These are phyloP conservation scores for Fusarium mexicanum DNA, from an alignment of 2,329 filamentous ascomycete genomes.

Conservation along the genomic window DNA sequence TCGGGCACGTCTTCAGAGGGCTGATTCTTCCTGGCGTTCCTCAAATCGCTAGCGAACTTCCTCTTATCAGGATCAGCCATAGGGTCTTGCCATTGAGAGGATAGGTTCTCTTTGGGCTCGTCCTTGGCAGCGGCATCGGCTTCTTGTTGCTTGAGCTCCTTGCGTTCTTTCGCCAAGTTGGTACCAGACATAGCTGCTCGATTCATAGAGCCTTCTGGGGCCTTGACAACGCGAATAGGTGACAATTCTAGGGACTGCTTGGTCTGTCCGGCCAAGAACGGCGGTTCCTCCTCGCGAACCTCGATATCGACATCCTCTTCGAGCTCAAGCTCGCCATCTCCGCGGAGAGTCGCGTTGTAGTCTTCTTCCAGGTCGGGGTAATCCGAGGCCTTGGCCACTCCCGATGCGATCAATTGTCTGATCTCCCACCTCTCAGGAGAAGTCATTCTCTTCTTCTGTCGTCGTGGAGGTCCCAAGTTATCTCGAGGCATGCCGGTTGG, in stretches of 20 bases:
- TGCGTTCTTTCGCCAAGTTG: conserved; percentile 85
- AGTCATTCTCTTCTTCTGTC: conserved; percentile 89
- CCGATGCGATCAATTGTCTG: conserved; percentile 92
- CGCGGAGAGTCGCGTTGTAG: conserved; percentile 86
- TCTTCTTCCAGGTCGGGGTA: conserved; percentile 96
- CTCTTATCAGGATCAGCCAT: conserved; percentile 88
- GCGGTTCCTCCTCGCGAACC: conserved; percentile 93
- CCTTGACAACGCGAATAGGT: conserved; percentile 95
- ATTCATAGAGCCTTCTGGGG: conserved; percentile 97
- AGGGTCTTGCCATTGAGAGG: conserved; percentile 94
- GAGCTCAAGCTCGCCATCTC: conserved; percentile 87
- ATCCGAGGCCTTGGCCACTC: conserved; percentile 90
- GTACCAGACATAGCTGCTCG: conserved; percentile 95
- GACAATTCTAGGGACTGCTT: conserved; percentile 95
- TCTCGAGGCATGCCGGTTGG: conserved; percentile 50
- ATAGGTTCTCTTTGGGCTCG: conserved; percentile 82
- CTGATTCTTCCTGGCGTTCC: conserved; percentile 70
- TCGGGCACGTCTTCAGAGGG: conserved; percentile 81
- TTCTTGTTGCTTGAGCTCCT: conserved; percentile 89
- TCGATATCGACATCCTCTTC: conserved; percentile 98
- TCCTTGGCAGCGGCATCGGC: conserved; percentile 78
- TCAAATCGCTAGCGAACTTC: conserved; percentile 88
- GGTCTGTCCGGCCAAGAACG: conserved; percentile 94
- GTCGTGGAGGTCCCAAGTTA: conserved; percentile 57
- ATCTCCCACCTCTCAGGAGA: conserved; percentile 99